Evolutionary conservation across 1,284 basidiomycete species (phyloP).

Genomic region (Ceratobasidium sp.): DNA sequence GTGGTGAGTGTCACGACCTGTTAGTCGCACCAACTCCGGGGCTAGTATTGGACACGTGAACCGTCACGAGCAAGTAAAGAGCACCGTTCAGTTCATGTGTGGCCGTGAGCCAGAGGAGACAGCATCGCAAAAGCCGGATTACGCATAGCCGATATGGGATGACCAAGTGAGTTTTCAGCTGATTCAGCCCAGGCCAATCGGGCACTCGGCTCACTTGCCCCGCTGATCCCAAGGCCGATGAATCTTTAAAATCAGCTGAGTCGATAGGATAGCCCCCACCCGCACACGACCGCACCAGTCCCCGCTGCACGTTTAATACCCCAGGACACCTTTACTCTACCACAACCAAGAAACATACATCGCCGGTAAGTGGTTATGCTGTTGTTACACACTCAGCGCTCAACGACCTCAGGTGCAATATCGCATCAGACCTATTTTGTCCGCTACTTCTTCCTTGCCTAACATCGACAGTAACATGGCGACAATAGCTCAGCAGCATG

Average conservation of each 20-base stretch:
- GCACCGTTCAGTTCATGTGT: not conserved
- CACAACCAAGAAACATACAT: not conserved
- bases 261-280: not conserved
- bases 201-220: conserved; percentile 33
- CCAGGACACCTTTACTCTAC: not conserved
- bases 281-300: conserved; percentile 35
- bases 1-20: no score
- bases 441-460: conserved; percentile 17
- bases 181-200: conserved; percentile 32
- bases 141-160: not conserved
- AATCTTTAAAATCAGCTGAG: not conserved
- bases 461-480: conserved; percentile 35
- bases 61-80: not conserved
- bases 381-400: conserved; percentile 16
- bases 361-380: conserved; percentile 35
- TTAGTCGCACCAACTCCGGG: not conserved
- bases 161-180: conserved; percentile 19
- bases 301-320: not conserved
- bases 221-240: not conserved
- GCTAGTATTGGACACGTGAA: not conserved
- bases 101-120: conserved; percentile 11
- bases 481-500: conserved; percentile 1
- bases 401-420: conserved; percentile 43
- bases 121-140: conserved; percentile 20
- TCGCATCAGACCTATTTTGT: conserved; percentile 30